Percentiles rank a stretch among this genome's conserved stretches.
These are phyloP conservation scores for Penicillium waksmanii DNA, from an alignment of 495 filamentous ascomycete genomes.

Conservation along the genomic window DNA sequence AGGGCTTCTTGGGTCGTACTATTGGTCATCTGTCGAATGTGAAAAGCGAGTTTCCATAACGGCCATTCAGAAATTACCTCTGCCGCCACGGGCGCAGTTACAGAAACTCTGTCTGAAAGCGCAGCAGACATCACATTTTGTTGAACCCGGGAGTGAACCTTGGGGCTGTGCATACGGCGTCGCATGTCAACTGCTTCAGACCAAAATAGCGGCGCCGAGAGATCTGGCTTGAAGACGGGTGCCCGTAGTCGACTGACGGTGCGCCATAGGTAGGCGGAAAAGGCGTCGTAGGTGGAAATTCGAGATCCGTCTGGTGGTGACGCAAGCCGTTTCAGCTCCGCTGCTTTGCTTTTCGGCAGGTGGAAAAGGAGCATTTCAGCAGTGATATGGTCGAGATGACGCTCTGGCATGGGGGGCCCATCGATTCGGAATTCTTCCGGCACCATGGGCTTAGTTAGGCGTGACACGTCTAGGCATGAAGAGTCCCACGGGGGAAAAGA, in stretches of 20 bases:
- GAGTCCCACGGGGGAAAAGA: constrained; percentile 39
- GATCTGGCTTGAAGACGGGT: constrained; percentile 33
- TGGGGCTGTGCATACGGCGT: constrained; percentile 34
- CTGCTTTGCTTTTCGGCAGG: constrained; percentile 46
- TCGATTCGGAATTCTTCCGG: constrained; percentile 26
- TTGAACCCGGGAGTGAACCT: constrained; percentile 33
- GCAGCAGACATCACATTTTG: constrained; percentile 40
- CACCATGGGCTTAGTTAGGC: constrained; percentile 25
- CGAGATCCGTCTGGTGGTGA: constrained; percentile 32
- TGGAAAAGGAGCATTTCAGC: constrained; percentile 41
- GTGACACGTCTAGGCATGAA: constrained; percentile 34
- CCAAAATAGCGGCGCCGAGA: constrained; percentile 30
- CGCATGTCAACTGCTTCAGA: constrained; percentile 47
- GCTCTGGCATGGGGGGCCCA: constrained; percentile 32
- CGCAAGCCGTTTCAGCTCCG: constrained; percentile 41
- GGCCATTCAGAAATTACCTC: constrained; percentile 43
- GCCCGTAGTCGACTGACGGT: constrained; percentile 36
- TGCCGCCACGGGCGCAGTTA: constrained; percentile 18
- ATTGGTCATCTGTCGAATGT: constrained; percentile 42
- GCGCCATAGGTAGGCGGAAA: constrained; percentile 43
- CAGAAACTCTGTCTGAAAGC: constrained; percentile 17
- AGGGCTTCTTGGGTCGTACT: constrained; percentile 36
- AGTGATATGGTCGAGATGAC: constrained; percentile 33
- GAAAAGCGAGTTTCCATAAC: constrained; percentile 36
- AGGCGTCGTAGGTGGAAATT: constrained; percentile 51